Evolutionary conservation across 192 early-diverging fungal genomes (phyloP).

Genomic region (Kickxella alabastrina): DNA sequence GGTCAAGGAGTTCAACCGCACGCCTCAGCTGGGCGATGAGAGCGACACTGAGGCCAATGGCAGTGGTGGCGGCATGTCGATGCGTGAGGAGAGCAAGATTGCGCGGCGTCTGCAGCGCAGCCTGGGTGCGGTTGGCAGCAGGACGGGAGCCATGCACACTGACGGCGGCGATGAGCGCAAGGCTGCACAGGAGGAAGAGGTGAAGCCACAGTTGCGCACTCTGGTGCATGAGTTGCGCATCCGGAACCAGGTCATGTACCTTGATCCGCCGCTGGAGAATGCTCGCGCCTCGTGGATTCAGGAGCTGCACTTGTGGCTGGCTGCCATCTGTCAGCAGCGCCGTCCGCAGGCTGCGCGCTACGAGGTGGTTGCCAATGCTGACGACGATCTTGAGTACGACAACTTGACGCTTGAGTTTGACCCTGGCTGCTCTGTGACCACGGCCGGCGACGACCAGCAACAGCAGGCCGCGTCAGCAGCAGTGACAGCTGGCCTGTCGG

Average conservation of each 20-base stretch:
- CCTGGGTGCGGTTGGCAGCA: conserved; percentile 3
- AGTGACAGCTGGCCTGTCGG: not conserved
- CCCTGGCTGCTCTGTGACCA: conserved; percentile 38
- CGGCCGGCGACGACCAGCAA: not conserved
- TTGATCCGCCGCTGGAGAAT: conserved; percentile 94
- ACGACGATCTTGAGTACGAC: conserved; percentile 62
- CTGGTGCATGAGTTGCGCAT: conserved; percentile 86
- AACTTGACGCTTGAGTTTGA: conserved; percentile 51
- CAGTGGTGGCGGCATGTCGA: conserved; percentile 1
- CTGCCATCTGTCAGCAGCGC: conserved; percentile 77
- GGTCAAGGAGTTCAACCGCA: conserved; percentile 63
- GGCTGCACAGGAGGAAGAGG: conserved; percentile 33
- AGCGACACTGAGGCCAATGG: conserved; percentile 37
- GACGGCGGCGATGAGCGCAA: conserved; percentile 4
- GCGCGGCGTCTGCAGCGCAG: conserved; percentile 30
- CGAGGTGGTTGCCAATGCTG: conserved; percentile 66
- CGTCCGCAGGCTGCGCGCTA: conserved; percentile 89
- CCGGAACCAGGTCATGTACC: conserved; percentile 92
- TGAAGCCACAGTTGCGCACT: conserved; percentile 62
- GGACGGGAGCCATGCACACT: not conserved
- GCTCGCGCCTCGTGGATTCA: conserved; percentile 84
- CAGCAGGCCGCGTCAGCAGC: not conserved
- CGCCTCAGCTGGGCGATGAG: conserved; percentile 47
- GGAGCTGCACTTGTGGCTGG: conserved; percentile 93
- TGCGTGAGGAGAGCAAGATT: conserved; percentile 33